Percentiles rank a stretch among this genome's conserved stretches.
These are phyloP conservation scores for Debaryomyces fabryi DNA, from an alignment of 1,139 yeast genomes.

Conservation along the genomic window DNA sequence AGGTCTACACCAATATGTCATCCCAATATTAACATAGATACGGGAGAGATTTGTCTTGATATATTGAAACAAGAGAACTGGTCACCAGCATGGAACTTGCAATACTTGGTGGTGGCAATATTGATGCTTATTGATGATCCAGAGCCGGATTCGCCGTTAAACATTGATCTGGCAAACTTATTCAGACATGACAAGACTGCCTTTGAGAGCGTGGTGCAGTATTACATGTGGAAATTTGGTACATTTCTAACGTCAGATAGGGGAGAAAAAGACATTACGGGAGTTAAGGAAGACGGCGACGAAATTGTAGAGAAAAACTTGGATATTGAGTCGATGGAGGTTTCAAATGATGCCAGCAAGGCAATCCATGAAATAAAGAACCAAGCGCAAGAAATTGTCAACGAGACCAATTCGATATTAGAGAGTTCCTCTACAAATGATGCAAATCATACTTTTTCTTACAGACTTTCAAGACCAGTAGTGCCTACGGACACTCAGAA, in stretches of 20 bases:
- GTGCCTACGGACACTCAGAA: background rate
- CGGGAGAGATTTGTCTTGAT: constrained; percentile 87
- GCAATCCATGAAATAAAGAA: constrained; percentile 7
- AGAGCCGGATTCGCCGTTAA: constrained; percentile 84
- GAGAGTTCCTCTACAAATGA: background rate
- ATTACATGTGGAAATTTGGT: constrained; percentile 53
- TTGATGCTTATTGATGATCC: constrained; percentile 71
- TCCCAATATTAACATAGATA: constrained; percentile 68
- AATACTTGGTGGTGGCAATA: constrained; percentile 71
- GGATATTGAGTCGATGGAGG: background rate
- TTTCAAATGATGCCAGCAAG: constrained; percentile 1
- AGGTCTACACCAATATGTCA: constrained; percentile 57
- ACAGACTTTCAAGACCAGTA: background rate
- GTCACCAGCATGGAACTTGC: constrained; percentile 90
- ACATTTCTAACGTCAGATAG: constrained; percentile 17
- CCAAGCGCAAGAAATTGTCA: constrained; percentile 6
- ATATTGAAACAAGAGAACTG: constrained; percentile 65
- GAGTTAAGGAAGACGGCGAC: constrained; percentile 4
- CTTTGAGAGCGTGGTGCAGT: constrained; percentile 64
- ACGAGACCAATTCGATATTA: constrained; percentile 5
- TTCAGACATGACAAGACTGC: constrained; percentile 56
- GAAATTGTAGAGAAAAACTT: background rate
- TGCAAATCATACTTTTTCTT: background rate
- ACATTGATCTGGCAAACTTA: constrained; percentile 83
- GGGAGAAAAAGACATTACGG: constrained; percentile 5